Conservation (phyloP, 1,139 yeast genomes). For the Candida glucosophila region DNA sequence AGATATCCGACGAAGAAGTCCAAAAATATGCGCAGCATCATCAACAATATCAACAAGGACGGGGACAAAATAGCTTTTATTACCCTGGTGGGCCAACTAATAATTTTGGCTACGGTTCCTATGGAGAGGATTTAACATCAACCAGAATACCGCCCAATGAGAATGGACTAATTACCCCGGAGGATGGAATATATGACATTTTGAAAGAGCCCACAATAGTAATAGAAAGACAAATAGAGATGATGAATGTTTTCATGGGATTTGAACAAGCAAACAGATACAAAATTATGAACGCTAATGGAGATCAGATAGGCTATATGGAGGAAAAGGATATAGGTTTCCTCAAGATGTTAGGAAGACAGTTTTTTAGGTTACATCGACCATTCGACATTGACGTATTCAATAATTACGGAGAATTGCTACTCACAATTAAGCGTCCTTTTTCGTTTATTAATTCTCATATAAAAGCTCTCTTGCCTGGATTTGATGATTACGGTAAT, state of each 20-base stretch:
- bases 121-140: constrained; percentile 11
- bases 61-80: constrained; percentile 5
- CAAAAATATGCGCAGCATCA: constrained; percentile 12
- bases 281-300: constrained; percentile 62
- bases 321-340: constrained; percentile 72
- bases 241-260: constrained; percentile 79
- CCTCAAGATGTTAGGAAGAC: constrained; percentile 64
- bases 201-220: constrained; percentile 75
- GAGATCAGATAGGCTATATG: constrained; percentile 73
- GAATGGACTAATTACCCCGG: constrained; percentile 40
- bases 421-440: constrained; percentile 69
- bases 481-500: constrained; percentile 26
- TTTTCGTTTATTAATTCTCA: constrained; percentile 86
- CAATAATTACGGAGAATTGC: constrained; percentile 59
- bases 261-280: constrained; percentile 87
- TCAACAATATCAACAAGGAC: constrained; percentile 2
- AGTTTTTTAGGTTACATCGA: constrained; percentile 72
- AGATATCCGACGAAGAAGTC: constrained; percentile 33
- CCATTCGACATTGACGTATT: constrained; percentile 80
- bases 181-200: constrained; percentile 49
- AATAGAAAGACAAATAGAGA: constrained; percentile 79
- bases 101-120: neutral
- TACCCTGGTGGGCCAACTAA: constrained; percentile 13
- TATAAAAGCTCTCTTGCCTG: constrained; percentile 65
- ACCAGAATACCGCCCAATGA: constrained; percentile 30